Conservation (phyloP, 495 filamentous ascomycete genomes). For the Hamigera avellanea region DNA sequence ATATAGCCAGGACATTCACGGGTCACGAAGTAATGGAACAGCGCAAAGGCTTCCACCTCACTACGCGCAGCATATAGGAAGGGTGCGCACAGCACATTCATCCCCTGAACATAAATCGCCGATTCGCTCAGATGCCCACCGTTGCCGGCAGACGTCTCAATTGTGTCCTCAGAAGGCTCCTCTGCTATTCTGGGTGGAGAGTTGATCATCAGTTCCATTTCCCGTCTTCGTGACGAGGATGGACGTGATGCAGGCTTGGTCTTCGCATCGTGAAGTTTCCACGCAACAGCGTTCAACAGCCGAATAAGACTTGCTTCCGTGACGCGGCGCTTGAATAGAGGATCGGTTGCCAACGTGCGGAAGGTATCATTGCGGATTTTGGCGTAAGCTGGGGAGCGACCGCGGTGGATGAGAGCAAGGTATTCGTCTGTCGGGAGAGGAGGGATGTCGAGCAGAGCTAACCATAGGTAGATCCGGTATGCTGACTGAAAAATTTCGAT, state of each 20-base stretch:
- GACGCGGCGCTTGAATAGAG: slow-evolving; percentile 87
- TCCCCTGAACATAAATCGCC: slow-evolving; percentile 92
- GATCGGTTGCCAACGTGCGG: slow-evolving; percentile 88
- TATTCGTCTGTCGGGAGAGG: slow-evolving; percentile 78
- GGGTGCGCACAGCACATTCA: slow-evolving; percentile 98
- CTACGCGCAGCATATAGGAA: slow-evolving; percentile 92
- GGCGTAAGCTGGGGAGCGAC: slow-evolving; percentile 83
- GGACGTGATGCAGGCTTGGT: slow-evolving; percentile 26
- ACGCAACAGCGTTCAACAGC: slow-evolving; percentile 90
- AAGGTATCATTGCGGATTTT: slow-evolving; percentile 99
- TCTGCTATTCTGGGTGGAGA: slow-evolving; percentile 33
- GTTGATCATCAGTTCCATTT: slow-evolving; percentile 29
- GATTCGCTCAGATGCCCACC: slow-evolving; percentile 39
- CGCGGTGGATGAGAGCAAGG: slow-evolving; percentile 80
- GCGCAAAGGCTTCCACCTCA: slow-evolving; percentile 86
- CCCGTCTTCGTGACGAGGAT: slow-evolving; percentile 24
- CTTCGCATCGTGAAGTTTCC: slow-evolving; percentile 77
- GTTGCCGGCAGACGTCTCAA: slow-evolving; percentile 17
- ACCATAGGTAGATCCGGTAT: slow-evolving; percentile 89
- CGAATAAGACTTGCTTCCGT: slow-evolving; percentile 92
- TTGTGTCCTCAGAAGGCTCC: slow-evolving; percentile 23
- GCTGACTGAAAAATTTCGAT: slow-evolving; percentile 64
- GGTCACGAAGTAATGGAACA: slow-evolving; percentile 83
- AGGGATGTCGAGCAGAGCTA: slow-evolving; percentile 77
- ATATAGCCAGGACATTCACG: slow-evolving; percentile 89